Base-by-base conservation (phyloP, 768 basidiomycete genomes). In the Amanita brunnescens region DNA sequence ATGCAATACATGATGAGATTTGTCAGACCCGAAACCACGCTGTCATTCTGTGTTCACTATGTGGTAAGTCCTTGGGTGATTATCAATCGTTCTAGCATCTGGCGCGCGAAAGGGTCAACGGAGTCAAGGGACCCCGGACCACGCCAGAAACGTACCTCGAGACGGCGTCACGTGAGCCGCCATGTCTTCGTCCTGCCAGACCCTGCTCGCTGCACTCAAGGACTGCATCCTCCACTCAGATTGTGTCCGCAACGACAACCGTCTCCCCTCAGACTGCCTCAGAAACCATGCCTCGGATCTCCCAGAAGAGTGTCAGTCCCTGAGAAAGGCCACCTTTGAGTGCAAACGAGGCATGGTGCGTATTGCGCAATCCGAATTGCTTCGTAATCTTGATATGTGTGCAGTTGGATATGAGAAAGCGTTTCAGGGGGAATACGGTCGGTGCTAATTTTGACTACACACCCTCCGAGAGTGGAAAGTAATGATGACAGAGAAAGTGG, bases 311-410 rank as follows among this genome's bases (percentile, higher is more conserved):
- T 95, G 92, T 63, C 79, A 81, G 62, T 76, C 80, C 23, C 69
- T 95, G 49, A 76, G 92, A 47, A 82, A 80, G 65, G 88, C 89
- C 9, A 83, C 87, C 0, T 92, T 87, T 58, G 89, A 94, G 57
- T 95, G 92, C 70, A 95, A 95, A 66, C 76, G 90, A 53, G 88
- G 85, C 38, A 87, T 91, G 87, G 90, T 91, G 53, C 53, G 81
- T 71, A 20, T 37, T 29, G 13, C 29, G 12, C 12, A 34, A n/a
- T 26, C 47, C 29, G 3, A 23, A 13, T 12, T 7, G 45, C 23
- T 32, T 41, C 35, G 39, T 44, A 43, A 48, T 21, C 43, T 18
- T n/a, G 2, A 13, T 40, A 7, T 48, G 1, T 40, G 10, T 34
- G 23, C 46, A 91, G 87, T 67, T 91, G 59, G 87, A 91, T 61